These are phyloP conservation scores for Moniliophthora roreri DNA, from an alignment of 1,284 basidiomycete genomes.

Conservation along the genomic window DNA sequence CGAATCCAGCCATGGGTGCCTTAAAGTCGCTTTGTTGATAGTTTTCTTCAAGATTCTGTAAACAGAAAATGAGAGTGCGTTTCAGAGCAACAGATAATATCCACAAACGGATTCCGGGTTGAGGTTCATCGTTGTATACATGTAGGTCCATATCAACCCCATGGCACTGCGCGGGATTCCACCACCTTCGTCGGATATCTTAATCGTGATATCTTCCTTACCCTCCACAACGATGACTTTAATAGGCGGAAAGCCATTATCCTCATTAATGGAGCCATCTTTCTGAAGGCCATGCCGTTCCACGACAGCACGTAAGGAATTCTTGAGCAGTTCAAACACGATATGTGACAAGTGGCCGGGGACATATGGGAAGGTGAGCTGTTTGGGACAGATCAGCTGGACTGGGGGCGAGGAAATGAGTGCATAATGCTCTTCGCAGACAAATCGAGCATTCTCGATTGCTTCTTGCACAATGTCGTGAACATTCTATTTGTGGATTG, in stretches of 20 bases:
- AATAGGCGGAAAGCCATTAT: constrained; percentile 88
- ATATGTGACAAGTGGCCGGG: constrained; percentile 97
- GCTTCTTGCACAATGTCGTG: constrained; percentile 96
- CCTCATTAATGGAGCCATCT: constrained; percentile 50
- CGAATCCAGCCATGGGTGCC: constrained; percentile 98
- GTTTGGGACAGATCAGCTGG: constrained; percentile 90
- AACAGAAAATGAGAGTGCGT: not conserved
- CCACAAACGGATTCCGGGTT: constrained; percentile 48
- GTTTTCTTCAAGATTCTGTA: constrained; percentile 69
- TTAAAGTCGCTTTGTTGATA: constrained; percentile 94
- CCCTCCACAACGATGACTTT: constrained; percentile 92
- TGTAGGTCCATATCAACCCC: constrained; percentile 97
- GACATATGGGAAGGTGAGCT: constrained; percentile 93
- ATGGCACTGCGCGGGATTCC: constrained; percentile 94
- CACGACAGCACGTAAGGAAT: constrained; percentile 95
- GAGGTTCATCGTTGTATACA: constrained; percentile 95
- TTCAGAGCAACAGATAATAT: not conserved
- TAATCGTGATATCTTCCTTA: constrained; percentile 96
- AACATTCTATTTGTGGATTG: constrained; percentile 61
- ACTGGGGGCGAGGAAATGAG: constrained; percentile 97
- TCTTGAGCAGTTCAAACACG: constrained; percentile 96
- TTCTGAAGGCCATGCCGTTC: constrained; percentile 77
- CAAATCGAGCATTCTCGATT: constrained; percentile 97
- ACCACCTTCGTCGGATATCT: constrained; percentile 94
- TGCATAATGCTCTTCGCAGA: constrained; percentile 97